phyloP scores from a whole-genome alignment of 2,329 filamentous ascomycete species.

The Purpureocillium lavendulum region DNA sequence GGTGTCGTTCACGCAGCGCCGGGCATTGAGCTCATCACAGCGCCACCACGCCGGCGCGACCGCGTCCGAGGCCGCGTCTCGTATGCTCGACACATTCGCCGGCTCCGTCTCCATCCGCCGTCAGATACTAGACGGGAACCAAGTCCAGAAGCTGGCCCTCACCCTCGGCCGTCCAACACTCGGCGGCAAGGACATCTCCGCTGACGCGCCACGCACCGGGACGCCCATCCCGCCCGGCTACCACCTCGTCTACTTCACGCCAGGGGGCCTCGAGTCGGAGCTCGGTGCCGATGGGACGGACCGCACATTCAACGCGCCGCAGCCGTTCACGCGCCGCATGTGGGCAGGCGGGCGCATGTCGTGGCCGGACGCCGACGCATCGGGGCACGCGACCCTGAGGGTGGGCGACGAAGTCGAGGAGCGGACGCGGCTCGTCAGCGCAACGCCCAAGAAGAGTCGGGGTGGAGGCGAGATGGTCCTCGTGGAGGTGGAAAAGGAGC shows the following conservation, averaged over 20 bases:
- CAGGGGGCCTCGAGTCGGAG: constrained; percentile 41
- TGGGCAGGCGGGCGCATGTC: constrained; percentile 56
- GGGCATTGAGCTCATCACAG: constrained; percentile 8
- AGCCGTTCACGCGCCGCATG: constrained; percentile 56
- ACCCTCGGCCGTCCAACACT: constrained; percentile 44
- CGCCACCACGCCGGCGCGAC: constrained; percentile 8
- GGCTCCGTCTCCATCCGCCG: constrained; percentile 16
- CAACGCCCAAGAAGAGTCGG: constrained; percentile 44
- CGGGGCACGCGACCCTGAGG: constrained; percentile 22
- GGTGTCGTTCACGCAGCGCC: constrained; percentile 2
- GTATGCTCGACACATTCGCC: constrained; percentile 21
- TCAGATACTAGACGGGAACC: constrained; percentile 53
- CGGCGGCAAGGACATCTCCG: constrained; percentile 27
- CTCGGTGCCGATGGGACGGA: constrained; percentile 55
- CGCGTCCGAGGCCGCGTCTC: constrained; percentile 17
- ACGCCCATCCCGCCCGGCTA: constrained; percentile 50
- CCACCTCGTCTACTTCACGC: constrained; percentile 58
- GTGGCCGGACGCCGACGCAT: constrained; percentile 33
- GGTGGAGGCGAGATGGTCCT: constrained; percentile 55
- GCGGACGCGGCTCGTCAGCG: constrained; percentile 44
- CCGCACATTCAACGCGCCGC: constrained; percentile 47
- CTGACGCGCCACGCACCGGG: constrained; percentile 26
- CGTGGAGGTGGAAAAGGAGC: constrained; percentile 54
- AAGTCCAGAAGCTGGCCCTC: constrained; percentile 52
- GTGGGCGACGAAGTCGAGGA: constrained; percentile 50